These are phyloP conservation scores for Fusarium guadeloupense DNA, from an alignment of 2,329 filamentous ascomycete species.

Conservation along the genomic window DNA sequence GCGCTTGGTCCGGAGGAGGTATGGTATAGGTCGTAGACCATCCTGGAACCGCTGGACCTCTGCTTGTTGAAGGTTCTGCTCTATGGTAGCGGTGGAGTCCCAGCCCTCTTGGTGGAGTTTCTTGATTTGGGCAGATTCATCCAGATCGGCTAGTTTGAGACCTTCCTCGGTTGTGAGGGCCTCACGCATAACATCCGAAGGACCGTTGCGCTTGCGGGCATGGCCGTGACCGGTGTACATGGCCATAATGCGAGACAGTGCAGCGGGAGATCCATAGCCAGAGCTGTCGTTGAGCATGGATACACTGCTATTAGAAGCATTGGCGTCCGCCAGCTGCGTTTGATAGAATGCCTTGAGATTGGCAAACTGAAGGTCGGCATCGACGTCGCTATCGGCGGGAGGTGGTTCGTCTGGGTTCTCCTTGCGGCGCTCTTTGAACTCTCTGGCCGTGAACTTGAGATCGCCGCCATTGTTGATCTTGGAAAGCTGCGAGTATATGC, in stretches of 20 bases:
- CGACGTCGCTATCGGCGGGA: slow-evolving; percentile 58
- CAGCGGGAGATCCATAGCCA: slow-evolving; percentile 79
- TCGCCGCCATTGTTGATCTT: slow-evolving; percentile 72
- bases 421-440: slow-evolving; percentile 62
- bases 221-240: slow-evolving; percentile 77
- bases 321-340: slow-evolving; percentile 74
- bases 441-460: slow-evolving; percentile 59
- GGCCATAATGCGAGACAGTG: slow-evolving; percentile 89
- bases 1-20: slow-evolving; percentile 87
- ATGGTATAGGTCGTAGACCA: slow-evolving; percentile 82
- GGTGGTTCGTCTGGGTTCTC: slow-evolving; percentile 53
- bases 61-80: slow-evolving; percentile 60
- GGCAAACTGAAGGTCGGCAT: slow-evolving; percentile 75
- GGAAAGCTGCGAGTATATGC: slow-evolving; percentile 82
- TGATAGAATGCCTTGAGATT: slow-evolving; percentile 84
- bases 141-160: slow-evolving; percentile 68
- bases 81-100: slow-evolving; percentile 65
- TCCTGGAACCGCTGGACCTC: slow-evolving; percentile 71
- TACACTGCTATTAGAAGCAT: slow-evolving; percentile 61
- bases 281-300: slow-evolving; percentile 47
- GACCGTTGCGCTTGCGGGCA: slow-evolving; percentile 72
- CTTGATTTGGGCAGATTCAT: slow-evolving; percentile 69
- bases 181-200: slow-evolving; percentile 81
- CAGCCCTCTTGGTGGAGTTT: slow-evolving; percentile 69
- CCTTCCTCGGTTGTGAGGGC: slow-evolving; percentile 77